A percentile compares a stretch with the other conserved stretches of the same genome.
Evolutionary conservation across 106 monocot genomes (phyloP).

Genomic region (Allium cepa): DNA sequence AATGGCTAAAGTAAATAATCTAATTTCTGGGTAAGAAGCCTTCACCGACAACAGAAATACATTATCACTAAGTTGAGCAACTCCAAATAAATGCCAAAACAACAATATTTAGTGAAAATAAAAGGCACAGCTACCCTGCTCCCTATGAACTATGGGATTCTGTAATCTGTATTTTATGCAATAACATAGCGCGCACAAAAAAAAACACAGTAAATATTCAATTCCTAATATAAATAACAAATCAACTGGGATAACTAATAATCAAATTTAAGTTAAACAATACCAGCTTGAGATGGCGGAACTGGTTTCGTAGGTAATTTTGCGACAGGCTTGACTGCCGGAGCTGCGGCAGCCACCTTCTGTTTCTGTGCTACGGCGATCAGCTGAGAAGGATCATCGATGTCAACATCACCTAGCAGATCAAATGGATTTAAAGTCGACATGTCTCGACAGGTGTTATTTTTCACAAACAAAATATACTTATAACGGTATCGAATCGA

Average conservation of each 20-base stretch:
- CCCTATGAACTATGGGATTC: too few relatives aligned
- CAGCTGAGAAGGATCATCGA: slow-evolving; percentile 51
- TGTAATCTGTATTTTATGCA: too few relatives aligned
- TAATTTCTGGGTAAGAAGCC: too few relatives aligned
- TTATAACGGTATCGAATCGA: background rate
- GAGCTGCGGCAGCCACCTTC: slow-evolving; percentile 18
- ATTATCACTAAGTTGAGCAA: too few relatives aligned
- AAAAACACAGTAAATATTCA: background rate
- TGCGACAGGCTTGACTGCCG: slow-evolving; percentile 12
- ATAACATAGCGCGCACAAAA: too few relatives aligned
- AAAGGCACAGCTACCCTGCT: background rate
- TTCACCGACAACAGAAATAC: too few relatives aligned
- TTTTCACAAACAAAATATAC: background rate
- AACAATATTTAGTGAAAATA: background rate
- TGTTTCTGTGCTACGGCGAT: slow-evolving; percentile 41
- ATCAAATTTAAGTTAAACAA: background rate
- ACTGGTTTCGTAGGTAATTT: slow-evolving; percentile 64
- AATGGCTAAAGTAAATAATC: too few relatives aligned
- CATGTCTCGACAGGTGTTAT: slow-evolving; percentile 10
- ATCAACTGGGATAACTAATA: background rate
- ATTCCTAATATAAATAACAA: background rate
- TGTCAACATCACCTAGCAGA: slow-evolving; percentile 60
- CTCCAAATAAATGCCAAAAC: too few relatives aligned
- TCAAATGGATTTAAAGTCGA: slow-evolving; percentile 59
- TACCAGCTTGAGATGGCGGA: slow-evolving; percentile 77